Evolutionary conservation across 352 stramenopile species (phyloP).

Genomic region (Pseudoperonospora humuli): DNA sequence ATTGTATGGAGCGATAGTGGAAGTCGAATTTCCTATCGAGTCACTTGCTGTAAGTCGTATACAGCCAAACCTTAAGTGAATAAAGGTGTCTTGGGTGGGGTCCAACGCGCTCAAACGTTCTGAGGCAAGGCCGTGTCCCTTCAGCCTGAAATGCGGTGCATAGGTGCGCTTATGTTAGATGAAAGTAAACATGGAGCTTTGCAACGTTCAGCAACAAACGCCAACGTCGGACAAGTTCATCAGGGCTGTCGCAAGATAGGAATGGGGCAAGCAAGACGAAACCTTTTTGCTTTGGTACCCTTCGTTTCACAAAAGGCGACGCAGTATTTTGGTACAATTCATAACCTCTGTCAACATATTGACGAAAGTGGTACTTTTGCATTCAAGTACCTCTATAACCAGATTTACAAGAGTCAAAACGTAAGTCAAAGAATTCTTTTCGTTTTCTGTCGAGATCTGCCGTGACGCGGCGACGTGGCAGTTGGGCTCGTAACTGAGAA

Average conservation of each 20-base stretch:
- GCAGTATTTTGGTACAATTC: too few species aligned
- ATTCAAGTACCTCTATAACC: too few species aligned
- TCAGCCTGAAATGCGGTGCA: constrained; percentile 16
- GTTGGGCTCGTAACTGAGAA: too few species aligned
- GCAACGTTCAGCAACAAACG: constrained; percentile 16
- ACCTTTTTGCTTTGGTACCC: too few species aligned
- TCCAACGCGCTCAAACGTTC: background rate
- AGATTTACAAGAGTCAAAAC: too few species aligned
- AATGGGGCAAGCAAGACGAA: constrained; percentile 7
- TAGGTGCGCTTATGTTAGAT: constrained; percentile 18
- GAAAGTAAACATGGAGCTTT: constrained; percentile 9
- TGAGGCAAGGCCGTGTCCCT: constrained; percentile 9
- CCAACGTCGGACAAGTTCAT: background rate
- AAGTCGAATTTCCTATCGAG: constrained; percentile 14
- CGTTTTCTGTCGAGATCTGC: constrained; percentile 5
- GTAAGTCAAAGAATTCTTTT: constrained; percentile 5
- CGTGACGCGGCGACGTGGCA: background rate
- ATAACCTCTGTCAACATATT: too few species aligned
- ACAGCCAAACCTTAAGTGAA: constrained; percentile 20
- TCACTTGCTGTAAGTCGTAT: constrained; percentile 3
- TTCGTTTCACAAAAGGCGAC: too few species aligned
- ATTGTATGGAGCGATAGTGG: constrained; percentile 13
- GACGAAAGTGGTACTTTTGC: too few species aligned
- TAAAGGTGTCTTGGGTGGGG: background rate
- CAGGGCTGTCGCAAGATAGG: constrained; percentile 12